A percentile compares a stretch with the other conserved stretches of the same genome.
phyloP scores from a whole-genome alignment of 2,329 filamentous ascomycete genomes.

The Fusarium fracticaudum region DNA sequence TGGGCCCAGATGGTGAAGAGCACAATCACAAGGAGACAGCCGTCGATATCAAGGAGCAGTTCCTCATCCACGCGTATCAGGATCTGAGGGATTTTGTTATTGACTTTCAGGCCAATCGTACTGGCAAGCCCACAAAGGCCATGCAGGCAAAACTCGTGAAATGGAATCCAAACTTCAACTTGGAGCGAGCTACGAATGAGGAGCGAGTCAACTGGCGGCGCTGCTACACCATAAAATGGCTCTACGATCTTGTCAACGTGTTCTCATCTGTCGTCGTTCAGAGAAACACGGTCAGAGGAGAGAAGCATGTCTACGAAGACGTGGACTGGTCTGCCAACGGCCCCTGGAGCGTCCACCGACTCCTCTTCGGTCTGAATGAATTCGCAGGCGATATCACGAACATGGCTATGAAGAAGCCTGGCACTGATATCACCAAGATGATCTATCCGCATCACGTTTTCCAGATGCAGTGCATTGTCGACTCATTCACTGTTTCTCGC shows the following conservation, averaged over 20 bases:
- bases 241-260: conserved; percentile 61
- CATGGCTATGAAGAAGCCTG: conserved; percentile 57
- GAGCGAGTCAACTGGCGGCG: conserved; percentile 58
- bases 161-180: conserved; percentile 55
- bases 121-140: conserved; percentile 56
- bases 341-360: conserved; percentile 29
- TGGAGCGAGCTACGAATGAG: conserved; percentile 49
- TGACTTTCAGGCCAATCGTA: conserved; percentile 57
- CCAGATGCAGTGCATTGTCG: conserved; percentile 60
- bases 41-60: conserved; percentile 55
- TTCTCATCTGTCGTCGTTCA: conserved; percentile 44
- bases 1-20: background rate
- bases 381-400: conserved; percentile 56
- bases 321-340: background rate
- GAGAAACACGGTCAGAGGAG: background rate
- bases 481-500: conserved; percentile 55
- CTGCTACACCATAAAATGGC: conserved; percentile 60
- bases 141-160: conserved; percentile 51
- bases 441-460: conserved; percentile 61
- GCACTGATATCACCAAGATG: conserved; percentile 48
- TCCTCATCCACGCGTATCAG: conserved; percentile 54
- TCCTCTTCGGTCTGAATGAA: conserved; percentile 56
- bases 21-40: background rate
- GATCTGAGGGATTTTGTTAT: conserved; percentile 56
- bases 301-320: background rate